phyloP scores from a whole-genome alignment of 257 asterid genomes.

The Ajuga chamaepitys region DNA sequence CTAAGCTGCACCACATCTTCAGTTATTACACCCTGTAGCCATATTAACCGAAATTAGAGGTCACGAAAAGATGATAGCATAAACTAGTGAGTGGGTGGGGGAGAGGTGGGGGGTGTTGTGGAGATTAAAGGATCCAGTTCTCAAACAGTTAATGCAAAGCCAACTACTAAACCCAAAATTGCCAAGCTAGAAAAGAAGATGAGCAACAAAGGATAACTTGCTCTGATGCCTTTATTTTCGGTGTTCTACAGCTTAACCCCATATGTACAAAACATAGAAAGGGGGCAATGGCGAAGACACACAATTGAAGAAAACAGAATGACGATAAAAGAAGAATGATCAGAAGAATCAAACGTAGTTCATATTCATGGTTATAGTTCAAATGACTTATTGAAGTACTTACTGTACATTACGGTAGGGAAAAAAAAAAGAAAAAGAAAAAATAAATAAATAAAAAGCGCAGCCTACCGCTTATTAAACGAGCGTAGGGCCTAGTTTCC shows the following conservation, averaged over 20 bases:
- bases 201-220: neutral
- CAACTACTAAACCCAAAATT: neutral
- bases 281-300: too few relatives aligned
- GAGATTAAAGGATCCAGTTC: neutral
- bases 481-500: too few relatives aligned
- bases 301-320: neutral
- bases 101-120: neutral
- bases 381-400: neutral
- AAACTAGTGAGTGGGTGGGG: neutral
- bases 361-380: neutral
- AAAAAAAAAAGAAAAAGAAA: neutral
- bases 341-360: neutral
- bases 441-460: too few relatives aligned
- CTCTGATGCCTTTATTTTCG: neutral
- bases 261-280: too few relatives aligned
- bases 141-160: neutral
- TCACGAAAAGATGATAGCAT: neutral
- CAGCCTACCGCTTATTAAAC: too few relatives aligned
- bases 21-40: slow-evolving; percentile 82
- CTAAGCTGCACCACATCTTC: slow-evolving; percentile 90
- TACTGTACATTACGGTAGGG: neutral
- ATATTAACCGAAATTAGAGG: slow-evolving; percentile 8
- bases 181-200: neutral
- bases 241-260: neutral
- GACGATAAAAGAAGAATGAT: neutral